Base-by-base conservation (phyloP, 169 alveolate species). In the Cryptosporidium andersoni region DNA sequence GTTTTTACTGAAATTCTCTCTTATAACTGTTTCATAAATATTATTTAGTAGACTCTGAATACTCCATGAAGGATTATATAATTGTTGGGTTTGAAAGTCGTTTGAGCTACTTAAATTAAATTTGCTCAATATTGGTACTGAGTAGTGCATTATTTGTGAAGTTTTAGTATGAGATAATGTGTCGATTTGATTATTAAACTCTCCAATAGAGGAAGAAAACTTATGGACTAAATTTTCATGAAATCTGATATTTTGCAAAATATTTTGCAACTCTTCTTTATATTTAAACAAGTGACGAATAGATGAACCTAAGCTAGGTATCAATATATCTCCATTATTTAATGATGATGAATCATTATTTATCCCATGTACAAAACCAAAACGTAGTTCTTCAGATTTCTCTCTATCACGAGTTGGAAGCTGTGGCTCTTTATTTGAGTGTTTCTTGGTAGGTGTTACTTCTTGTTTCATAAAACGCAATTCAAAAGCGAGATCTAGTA, bases 41-140 rank as follows among this genome's bases (percentile, higher is more conserved):
- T 7, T 74, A 14, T 42, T 56, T 45, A 74, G 25, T 8, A 74
- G 40, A 6, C 60, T 52, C 11, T 14, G 25, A 1, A 45, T 45
- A 58, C 74, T 58, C 85, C 85, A 74, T 2, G 85, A 74, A 14
- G 85, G 85, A 9, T 58, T 58, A 58, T 74, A 74, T 49, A 74
- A 25, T 25, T 25, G 25, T 25, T 25, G 25, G 25, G 25, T 74
- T 43, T 60, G 56, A 25, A 40, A 12, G 8, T 58, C 67, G 25
- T 74, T 64, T 25, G 25, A 25, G 25, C 25, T 25, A 25, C 25
- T 25, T 25, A 25, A 25, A 25, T 25, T 25, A 0, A 25, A 25
- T 25, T 25, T 25, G 25, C 25, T 25, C 25, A 14, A n/a, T 11
- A 48, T 55, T 8, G 40, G 43, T 51, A 43, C 34, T 37, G 12